These are phyloP conservation scores for Ceratocystis harringtonii DNA, from an alignment of 2,329 filamentous ascomycete genomes.

Conservation along the genomic window DNA sequence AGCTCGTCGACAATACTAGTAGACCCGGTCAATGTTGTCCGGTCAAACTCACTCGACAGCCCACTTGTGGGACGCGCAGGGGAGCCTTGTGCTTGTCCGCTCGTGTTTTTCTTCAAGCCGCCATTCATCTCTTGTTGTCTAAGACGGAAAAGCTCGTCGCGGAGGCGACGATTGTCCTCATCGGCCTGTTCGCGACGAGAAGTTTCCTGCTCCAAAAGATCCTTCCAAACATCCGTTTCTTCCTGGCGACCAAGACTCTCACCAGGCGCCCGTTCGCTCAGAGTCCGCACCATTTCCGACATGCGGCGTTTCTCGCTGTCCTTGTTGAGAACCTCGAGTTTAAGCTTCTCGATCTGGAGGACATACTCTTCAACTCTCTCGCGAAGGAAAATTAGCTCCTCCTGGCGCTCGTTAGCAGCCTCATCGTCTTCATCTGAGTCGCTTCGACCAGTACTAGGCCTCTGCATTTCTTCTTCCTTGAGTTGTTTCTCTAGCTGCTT, in stretches of 20 bases:
- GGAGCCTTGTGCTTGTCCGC: slow-evolving; percentile 30
- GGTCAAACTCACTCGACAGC: slow-evolving; percentile 33
- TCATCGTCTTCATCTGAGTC: slow-evolving; percentile 46
- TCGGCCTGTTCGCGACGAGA: slow-evolving; percentile 78
- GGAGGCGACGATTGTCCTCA: slow-evolving; percentile 69
- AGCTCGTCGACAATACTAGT: slow-evolving; percentile 65
- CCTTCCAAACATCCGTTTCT: slow-evolving; percentile 80
- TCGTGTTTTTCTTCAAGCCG: slow-evolving; percentile 34
- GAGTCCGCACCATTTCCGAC: slow-evolving; percentile 56
- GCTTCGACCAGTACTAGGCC: slow-evolving; percentile 45
- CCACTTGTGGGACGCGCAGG: slow-evolving; percentile 36
- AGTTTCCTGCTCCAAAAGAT: slow-evolving; percentile 83
- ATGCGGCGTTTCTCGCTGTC: slow-evolving; percentile 79
- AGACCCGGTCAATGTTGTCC: slow-evolving; percentile 38
- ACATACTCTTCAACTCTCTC: slow-evolving; percentile 77
- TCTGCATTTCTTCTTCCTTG: slow-evolving; percentile 43
- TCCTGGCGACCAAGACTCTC: slow-evolving; percentile 41
- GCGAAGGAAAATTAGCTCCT: slow-evolving; percentile 70
- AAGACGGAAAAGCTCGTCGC: slow-evolving; percentile 68
- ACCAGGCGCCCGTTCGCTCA: slow-evolving; percentile 35
- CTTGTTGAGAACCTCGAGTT: slow-evolving; percentile 59
- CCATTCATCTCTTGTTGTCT: slow-evolving; percentile 37
- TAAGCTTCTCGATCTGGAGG: slow-evolving; percentile 66
- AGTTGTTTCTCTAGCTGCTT: slow-evolving; percentile 76
- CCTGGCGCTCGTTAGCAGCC: slow-evolving; percentile 55